These are phyloP conservation scores for Cercophora samala DNA, from an alignment of 495 filamentous ascomycete genomes.

Conservation along the genomic window DNA sequence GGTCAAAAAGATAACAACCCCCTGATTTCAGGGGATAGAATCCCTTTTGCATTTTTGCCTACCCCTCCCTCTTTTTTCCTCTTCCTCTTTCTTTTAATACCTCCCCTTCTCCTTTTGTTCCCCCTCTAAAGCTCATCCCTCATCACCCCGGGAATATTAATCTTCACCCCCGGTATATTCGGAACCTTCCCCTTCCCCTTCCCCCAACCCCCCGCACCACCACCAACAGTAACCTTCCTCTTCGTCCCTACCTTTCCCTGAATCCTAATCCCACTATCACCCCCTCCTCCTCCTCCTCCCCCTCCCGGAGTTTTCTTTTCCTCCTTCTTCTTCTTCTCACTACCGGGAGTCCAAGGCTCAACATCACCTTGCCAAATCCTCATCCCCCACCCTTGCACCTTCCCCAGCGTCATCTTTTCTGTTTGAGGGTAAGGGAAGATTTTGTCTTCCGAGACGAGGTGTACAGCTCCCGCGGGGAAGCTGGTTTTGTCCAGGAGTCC, in stretches of 20 bases:
- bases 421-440: background rate
- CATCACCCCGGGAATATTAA: background rate
- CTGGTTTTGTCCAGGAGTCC: background rate
- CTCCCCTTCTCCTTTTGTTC: background rate
- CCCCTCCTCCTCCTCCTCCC: too few species aligned
- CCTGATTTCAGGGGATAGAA: background rate
- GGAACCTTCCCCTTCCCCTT: background rate
- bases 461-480: background rate
- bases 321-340: background rate
- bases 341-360: background rate
- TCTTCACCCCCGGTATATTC: background rate
- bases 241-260: background rate
- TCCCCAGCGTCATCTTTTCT: background rate
- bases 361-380: background rate
- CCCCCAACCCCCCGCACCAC: background rate
- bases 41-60: background rate
- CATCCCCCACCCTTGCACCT: background rate
- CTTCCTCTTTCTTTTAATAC: background rate
- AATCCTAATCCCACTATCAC: background rate
- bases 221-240: background rate
- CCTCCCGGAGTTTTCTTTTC: too few species aligned
- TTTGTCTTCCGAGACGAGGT: background rate
- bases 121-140: background rate
- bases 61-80: background rate
- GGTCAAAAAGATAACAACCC: conserved; percentile 13